These are phyloP conservation scores for Mimosa pudica DNA, from an alignment of 306 rosid genomes.

Conservation along the genomic window DNA sequence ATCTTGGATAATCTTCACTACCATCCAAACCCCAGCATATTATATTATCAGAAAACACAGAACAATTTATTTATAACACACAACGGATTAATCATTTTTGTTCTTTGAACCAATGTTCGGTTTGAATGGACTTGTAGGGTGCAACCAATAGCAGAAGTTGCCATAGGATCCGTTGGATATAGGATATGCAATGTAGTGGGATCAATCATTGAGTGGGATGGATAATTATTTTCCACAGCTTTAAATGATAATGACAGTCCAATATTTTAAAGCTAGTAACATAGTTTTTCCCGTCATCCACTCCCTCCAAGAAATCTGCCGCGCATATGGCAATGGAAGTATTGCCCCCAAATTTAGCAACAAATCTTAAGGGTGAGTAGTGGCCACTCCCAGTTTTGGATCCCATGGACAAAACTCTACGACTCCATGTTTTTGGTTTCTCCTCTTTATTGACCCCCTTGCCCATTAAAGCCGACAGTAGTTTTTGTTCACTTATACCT, in stretches of 20 bases:
- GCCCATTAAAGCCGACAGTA: neutral
- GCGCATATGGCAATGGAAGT: slow-evolving; percentile 30
- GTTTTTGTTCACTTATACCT: slow-evolving; percentile 23
- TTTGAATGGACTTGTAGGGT: slow-evolving; percentile 17
- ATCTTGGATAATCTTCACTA: slow-evolving; percentile 17
- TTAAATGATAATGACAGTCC: slow-evolving; percentile 41
- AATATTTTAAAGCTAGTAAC: slow-evolving; percentile 35
- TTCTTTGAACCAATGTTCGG: neutral
- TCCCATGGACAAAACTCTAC: neutral
- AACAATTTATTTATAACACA: neutral
- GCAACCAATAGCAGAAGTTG: slow-evolving; percentile 37
- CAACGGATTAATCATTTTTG: neutral
- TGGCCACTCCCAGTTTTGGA: neutral
- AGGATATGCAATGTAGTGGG: slow-evolving; percentile 34
- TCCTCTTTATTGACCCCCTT: neutral
- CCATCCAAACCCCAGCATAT: slow-evolving; percentile 3
- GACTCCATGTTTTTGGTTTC: neutral
- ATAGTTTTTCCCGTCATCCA: slow-evolving; percentile 52
- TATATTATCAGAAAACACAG: slow-evolving; percentile 13
- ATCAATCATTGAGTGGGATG: slow-evolving; percentile 52
- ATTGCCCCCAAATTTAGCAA: slow-evolving; percentile 26
- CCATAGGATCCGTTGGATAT: slow-evolving; percentile 47
- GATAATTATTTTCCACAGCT: slow-evolving; percentile 44
- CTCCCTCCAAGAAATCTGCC: slow-evolving; percentile 48
- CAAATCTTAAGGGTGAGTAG: slow-evolving; percentile 8